Base-by-base conservation (phyloP, 2,329 filamentous ascomycete genomes). In the Aphanocladium album region DNA sequence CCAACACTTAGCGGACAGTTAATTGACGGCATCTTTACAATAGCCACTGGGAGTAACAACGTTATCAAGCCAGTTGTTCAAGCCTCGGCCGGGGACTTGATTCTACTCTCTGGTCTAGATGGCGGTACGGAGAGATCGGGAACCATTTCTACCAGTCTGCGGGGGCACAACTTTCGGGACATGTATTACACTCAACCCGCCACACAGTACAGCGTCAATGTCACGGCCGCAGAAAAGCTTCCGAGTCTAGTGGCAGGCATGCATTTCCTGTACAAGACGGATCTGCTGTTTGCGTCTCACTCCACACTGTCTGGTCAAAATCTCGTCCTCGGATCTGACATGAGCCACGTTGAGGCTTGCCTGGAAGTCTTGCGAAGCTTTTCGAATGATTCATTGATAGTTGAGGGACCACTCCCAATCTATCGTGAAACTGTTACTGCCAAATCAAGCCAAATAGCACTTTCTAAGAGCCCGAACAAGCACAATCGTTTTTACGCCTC, bases 391-490 rank as follows among this genome's bases (percentile, higher is more conserved):
- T 93, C 95, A 71, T 91, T 99, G 77, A 91, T 89, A 80, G 88
- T 99, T 80, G 96, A 93, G 74, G 95, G 98, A 83, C 95, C 95
- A 68, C 93, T 98, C 77, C 93, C 98, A 74, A 86, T 91, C 77
- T 98, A 96, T 88, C 93, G 95, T 86, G 95, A 99, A 87, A 96
- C 93, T 67, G 93, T 99, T 73, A 79, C 80, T 70, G 84, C 67
- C 72, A 87, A 86, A 75, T 98, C 95, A 60, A 91, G 88, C 85
- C 98, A 97, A 73, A 96, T 90, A 74, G 95, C 95, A 69, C 85
- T 99, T 73, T 98, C 95, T 80, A 99, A 99, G 86, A 98, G 95
- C 51, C 95, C 95, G 83, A 99, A 99, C 90, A 99, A 99, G 91
- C 95, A 98, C 90, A 99, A 99, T 87, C 93, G 95, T 91, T 85